Evolutionary conservation across 441 rosid genomes (phyloP).

Genomic region (Erysimum pusillum): DNA sequence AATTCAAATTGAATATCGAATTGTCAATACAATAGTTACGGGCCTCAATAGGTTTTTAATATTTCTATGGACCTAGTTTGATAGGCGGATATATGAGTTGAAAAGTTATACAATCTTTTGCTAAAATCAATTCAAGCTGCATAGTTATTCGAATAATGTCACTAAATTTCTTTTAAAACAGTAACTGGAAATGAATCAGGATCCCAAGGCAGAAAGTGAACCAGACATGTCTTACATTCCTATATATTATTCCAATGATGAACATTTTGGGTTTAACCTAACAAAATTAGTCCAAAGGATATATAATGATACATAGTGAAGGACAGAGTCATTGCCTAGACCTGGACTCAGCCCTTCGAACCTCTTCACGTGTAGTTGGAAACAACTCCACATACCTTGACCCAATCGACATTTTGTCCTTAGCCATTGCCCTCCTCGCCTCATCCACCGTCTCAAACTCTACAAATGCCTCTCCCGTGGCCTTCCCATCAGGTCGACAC

Average conservation of each 20-base stretch:
- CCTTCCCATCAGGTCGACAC: conserved; percentile 90
- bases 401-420: conserved; percentile 90
- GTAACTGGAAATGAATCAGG: background rate
- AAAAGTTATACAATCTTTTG: background rate
- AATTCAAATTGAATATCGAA: conserved; percentile 1
- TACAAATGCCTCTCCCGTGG: conserved; percentile 92
- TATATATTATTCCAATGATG: conserved; percentile 15
- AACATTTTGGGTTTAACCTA: conserved; percentile 24
- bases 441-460: conserved; percentile 79
- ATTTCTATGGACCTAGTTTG: background rate
- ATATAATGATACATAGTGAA: conserved; percentile 38
- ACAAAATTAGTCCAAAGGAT: conserved; percentile 30
- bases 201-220: conserved; percentile 14
- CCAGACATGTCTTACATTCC: conserved; percentile 1
- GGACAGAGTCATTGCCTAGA: conserved; percentile 64
- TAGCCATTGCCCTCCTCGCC: conserved; percentile 84
- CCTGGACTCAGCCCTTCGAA: conserved; percentile 82
- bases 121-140: background rate
- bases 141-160: background rate
- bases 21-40: background rate
- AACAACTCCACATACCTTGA: conserved; percentile 85
- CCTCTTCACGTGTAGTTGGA: conserved; percentile 83
- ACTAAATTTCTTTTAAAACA: background rate
- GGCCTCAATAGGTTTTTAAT: background rate
- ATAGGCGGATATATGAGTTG: background rate